Base-by-base conservation (phyloP, 768 basidiomycete genomes). In the Phlegmacium glaucopus region DNA sequence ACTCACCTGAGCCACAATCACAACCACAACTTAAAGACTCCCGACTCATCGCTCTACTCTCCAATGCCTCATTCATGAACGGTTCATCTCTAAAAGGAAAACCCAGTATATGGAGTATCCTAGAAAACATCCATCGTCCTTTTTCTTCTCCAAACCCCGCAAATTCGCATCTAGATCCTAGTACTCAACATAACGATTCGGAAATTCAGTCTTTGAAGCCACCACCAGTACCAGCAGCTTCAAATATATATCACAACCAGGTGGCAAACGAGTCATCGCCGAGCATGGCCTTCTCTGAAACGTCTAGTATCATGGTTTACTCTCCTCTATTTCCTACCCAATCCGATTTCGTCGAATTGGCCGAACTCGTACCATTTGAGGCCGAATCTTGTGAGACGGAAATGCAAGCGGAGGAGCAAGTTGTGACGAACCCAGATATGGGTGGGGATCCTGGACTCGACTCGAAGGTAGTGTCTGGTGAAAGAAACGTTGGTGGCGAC, bases 291-390 rank as follows among this genome's bases (percentile, higher is more conserved):
- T 67, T 66, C 37, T 59, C 61, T 1, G 68, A 73, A 38, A 60
- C 56, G 29, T 67, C 69, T 49, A 75, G 70, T 41, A 58, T 72
- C 45, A 88, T 90, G 87, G 70, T 90, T 56, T 89, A 85, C 57
- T 82, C 78, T 2, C 88, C 88, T 0, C 68, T 90, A 37, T 66
- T 82, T 16, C 87, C 86, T 1, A 70, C 70, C 26, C 71, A 68
- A 6, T 71, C 72, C 7, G 82, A 83, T 4, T 67, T 82, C 15
- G 82, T 89, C 30, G 85, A 87, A 60, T 68, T 89, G 11, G 87
- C 85, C n/a, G n/a, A n/a, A n/a, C n/a, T 66, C 2, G 59, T 67
- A 4, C 59, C 57, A 22, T 22, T 22, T 22, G 22, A 22, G 3
- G 48, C 67, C 13, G 44, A 47, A 11, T 49, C 49, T 1, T 55